Evolutionary conservation across 139 green algal species (phyloP), one percentile per base, ranked within the genome.

Genomic region (Nannochloris sp.): DNA sequence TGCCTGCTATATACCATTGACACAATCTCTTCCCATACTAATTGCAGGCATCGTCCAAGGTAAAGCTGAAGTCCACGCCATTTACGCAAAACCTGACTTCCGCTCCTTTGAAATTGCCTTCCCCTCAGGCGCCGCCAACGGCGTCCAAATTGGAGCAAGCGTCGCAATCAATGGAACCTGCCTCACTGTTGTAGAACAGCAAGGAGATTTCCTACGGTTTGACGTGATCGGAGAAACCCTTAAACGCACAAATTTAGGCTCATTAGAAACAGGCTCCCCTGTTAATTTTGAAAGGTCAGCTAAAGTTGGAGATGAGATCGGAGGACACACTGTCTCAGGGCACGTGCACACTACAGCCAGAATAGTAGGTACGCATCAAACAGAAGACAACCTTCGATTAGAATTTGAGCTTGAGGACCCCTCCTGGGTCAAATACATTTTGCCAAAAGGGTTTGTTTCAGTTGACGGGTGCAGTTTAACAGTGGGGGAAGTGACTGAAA

Each of bases 151-250:
- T 27, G 91, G 90, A 9, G 89, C 85, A 19, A 92, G 80, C 59
- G 83, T 98, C 0, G 89, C 92, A 7, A 87, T 97, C 60, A 97
- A 98, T 54, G 92, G 92, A 53, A 95, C 89, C 9, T 97, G 92
- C 77, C 77, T 97, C 2, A 97, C 92, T 5, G 89, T 95, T 15
- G 34, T 63, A 1, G 10, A 19, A 4, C 39, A 46, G 32, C 25
- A 56, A 10, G 51, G 54, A 15, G 64, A 85, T 65, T 15, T 36
- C 13, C 54, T 86, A 19, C 68, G 54, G 19, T 97, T 97, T 65
- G 91, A 98, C 54, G 70, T 97, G 23, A 96, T 98, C 61, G 77
- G 62, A n/a, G 92, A 98, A 77, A 97, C 91, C 1, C 77, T 98
- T 32, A 71, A 84, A 1, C 70, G 77, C n/a, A 98, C 91, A 32